Base-by-base conservation (phyloP, 768 basidiomycete species). In the Termitomyces heimii region DNA sequence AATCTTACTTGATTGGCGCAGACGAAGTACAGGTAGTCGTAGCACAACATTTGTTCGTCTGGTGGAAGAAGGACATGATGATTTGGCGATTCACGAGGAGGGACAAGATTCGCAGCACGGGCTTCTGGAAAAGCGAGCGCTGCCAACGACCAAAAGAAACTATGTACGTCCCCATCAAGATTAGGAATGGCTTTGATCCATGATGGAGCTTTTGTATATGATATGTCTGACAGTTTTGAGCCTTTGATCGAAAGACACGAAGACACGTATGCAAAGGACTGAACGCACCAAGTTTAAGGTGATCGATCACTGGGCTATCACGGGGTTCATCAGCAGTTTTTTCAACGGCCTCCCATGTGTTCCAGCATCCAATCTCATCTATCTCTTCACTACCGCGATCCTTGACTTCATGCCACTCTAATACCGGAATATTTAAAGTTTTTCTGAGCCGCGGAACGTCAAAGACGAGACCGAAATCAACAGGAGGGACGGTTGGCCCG, bases 361-460 rank as follows among this genome's bases (percentile, higher is more conserved):
- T 79, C 81, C 81, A 82, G 61, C 81, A 82, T n/a, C 81, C 81
- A 20, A 82, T 58, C n/a, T 78, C 76, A 35, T 82, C 80, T 9
- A 75, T 20, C 24, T 66, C 62, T 7, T 68, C 58, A 53, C 76
- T 78, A 35, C 67, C 70, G 14, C 66, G 64, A 55, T 80, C 70
- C 65, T 87, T 87, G 46, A 88, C 77, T 58, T 86, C 77, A 44
- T 78, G 73, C 85, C 85, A 88, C 68, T 88, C 84, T 5, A 86
- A 64, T 13, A 88, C 64, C 0, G 84, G 79, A 40, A 63, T 70
- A 20, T 74, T 71, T 24, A 85, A 64, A 13, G 66, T 64, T 51
- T 73, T 66, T 31, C 77, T 70, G 5, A 86, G 73, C 10, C 80
- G 74, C 1, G 79, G 76, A 45, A 86, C 68, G 62, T 88, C 83